Evolutionary conservation across 2,329 filamentous ascomycete genomes (phyloP).

Genomic region (Colletotrichum nymphaeae): DNA sequence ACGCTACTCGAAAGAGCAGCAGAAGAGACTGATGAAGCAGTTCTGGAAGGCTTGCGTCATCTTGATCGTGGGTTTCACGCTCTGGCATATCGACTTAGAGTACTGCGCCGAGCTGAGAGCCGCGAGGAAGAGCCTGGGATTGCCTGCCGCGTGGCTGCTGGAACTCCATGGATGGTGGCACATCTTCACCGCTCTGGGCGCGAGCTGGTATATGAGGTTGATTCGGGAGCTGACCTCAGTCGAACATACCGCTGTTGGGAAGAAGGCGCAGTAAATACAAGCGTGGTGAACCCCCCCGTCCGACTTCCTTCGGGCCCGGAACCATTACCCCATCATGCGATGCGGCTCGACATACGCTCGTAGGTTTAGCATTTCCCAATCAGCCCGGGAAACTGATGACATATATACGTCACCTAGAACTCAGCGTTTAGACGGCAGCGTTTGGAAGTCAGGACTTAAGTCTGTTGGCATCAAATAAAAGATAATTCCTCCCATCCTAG

Average conservation of each 20-base stretch:
- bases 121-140: conserved; percentile 56
- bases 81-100: conserved; percentile 70
- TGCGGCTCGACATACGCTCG: background rate
- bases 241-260: background rate
- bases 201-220: conserved; percentile 52
- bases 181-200: conserved; percentile 66
- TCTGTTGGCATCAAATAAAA: background rate
- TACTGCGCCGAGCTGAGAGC: conserved; percentile 60
- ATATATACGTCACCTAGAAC: background rate
- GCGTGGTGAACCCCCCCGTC: too few relatives aligned
- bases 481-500: background rate
- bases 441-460: too few relatives aligned
- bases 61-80: conserved; percentile 57
- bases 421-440: too few relatives aligned
- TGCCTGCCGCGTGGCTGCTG: conserved; percentile 66
- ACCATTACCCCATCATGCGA: background rate
- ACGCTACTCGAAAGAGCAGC: conserved; percentile 42
- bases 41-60: conserved; percentile 44
- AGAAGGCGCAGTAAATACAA: conserved; percentile 17
- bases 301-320: too few relatives aligned
- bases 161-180: conserved; percentile 76
- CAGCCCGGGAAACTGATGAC: background rate
- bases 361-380: background rate
- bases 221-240: conserved; percentile 38
- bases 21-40: conserved; percentile 41